Base-by-base conservation (phyloP, 495 filamentous ascomycete species). In the Daldinia loculata region DNA sequence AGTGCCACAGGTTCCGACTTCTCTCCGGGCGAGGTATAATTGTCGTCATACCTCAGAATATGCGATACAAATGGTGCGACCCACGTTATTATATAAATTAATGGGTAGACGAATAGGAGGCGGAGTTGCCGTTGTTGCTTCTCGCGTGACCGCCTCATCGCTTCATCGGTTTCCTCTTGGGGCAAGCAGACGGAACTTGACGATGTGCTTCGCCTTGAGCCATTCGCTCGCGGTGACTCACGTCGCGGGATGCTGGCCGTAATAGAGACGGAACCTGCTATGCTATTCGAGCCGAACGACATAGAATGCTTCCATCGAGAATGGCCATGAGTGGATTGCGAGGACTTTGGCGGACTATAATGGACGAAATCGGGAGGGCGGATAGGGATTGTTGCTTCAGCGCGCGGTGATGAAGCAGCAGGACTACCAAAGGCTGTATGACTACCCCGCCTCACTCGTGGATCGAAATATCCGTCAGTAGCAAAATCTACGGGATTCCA, bases 21-120 rank as follows among this genome's bases (percentile, higher is more conserved):
- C 22, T 60, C 22, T 17, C 81, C 53, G 30, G 15, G 7, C 14
- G 2, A 5, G 12, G 15, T 48, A 4, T 81, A 86, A 56, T 78
- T 70, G 70, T 90, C 84, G 56, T 84, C 81, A 78, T 89, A 92
- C 41, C 84, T 82, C 39, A 89, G 71, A 58, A 85, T 81, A 76
- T 93, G 87, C 26, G 80, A 81, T 14, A 89, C 77, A 74, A 93
- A 91, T 12, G 91, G 90, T n/a, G 89, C 77, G 38, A 90, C 75
- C 91, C 91, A 94, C 78, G 91, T 86, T 27, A 88, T 70, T n/a
- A 89, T 82, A 80, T 93, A 93, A 56, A 89, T 81, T 14, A 88
- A 72, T 6, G 91, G 91, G 77, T 94, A 93, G 52, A 90, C 86
- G 74, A 93, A 91, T 3, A 93, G 78, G 30, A 89, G 82, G 50